Conservation (phyloP, 1,284 basidiomycete species). For the Chondrostereum purpureum region DNA sequence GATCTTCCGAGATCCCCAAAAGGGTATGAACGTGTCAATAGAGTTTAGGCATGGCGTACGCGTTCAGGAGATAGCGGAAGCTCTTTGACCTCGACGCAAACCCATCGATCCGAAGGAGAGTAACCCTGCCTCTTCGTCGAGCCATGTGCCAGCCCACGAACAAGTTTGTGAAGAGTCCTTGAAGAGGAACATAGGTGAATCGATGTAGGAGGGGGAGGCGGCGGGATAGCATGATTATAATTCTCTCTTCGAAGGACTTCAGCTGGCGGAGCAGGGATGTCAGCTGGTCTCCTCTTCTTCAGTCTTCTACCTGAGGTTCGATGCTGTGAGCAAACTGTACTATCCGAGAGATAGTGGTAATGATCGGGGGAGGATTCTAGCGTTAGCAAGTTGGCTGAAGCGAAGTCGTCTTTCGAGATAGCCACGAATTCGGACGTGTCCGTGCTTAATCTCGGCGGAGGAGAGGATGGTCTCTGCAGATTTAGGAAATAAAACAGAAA, state of each 20-base stretch:
- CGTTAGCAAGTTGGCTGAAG: constrained; percentile 5
- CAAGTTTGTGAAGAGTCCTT: background rate
- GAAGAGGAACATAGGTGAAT: background rate
- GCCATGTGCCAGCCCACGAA: background rate
- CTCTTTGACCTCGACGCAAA: background rate
- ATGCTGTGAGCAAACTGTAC: constrained; percentile 2
- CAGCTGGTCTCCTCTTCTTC: constrained; percentile 10
- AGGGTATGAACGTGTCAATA: background rate
- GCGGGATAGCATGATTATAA: background rate
- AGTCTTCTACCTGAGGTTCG: constrained; percentile 5
- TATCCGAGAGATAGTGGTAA: constrained; percentile 2
- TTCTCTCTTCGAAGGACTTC: constrained; percentile 5
- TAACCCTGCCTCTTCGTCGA: background rate
- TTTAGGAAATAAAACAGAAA: background rate
- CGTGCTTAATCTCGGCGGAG: constrained; percentile 17
- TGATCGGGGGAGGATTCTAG: constrained; percentile 4
- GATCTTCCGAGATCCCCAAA: background rate
- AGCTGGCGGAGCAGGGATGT: constrained; percentile 9
- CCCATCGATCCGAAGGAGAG: constrained; percentile 1
- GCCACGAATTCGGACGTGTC: constrained; percentile 20
- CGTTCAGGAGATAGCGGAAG: too few species aligned
- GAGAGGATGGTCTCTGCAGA: constrained; percentile 16
- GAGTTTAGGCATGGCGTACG: too few species aligned
- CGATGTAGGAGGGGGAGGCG: background rate
- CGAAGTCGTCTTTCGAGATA: constrained; percentile 15